phyloP scores from a whole-genome alignment of 2,329 filamentous ascomycete species.

The Ophiosphaerella korrae region DNA sequence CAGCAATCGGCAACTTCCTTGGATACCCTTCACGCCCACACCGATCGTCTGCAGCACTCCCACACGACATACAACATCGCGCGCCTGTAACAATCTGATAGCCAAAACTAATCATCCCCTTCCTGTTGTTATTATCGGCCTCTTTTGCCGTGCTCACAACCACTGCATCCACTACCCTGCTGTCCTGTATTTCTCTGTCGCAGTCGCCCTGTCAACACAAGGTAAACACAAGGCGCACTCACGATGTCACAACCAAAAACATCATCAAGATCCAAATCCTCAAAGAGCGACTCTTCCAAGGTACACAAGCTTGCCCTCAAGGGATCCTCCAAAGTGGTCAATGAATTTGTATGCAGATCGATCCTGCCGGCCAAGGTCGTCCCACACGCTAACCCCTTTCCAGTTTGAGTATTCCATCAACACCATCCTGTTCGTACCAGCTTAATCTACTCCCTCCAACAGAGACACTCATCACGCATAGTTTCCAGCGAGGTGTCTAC shows the following conservation, averaged over 20 bases:
- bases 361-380: background rate
- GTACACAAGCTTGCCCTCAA: slow-evolving; percentile 93
- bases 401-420: slow-evolving; percentile 98
- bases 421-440: slow-evolving; percentile 75
- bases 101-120: too few species aligned
- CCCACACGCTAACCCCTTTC: slow-evolving; percentile 16
- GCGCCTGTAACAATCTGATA: background rate
- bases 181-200: background rate
- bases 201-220: slow-evolving; percentile 40
- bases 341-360: slow-evolving; percentile 79
- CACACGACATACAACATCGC: slow-evolving; percentile 9
- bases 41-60: slow-evolving; percentile 12
- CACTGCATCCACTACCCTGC: too few species aligned
- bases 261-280: slow-evolving; percentile 42
- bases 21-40: background rate
- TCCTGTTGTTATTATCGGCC: too few species aligned
- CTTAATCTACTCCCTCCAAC: too few species aligned
- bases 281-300: slow-evolving; percentile 75
- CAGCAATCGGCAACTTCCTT: slow-evolving; percentile 11
- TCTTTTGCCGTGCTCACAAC: too few species aligned
- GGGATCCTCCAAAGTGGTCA: slow-evolving; percentile 82
- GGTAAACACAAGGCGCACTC: slow-evolving; percentile 29
- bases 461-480: slow-evolving; percentile 45
- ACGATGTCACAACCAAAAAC: slow-evolving; percentile 40
- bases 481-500: slow-evolving; percentile 83